Base-by-base conservation (phyloP, 352 stramenopile species). In the Phytophthora syringae region DNA sequence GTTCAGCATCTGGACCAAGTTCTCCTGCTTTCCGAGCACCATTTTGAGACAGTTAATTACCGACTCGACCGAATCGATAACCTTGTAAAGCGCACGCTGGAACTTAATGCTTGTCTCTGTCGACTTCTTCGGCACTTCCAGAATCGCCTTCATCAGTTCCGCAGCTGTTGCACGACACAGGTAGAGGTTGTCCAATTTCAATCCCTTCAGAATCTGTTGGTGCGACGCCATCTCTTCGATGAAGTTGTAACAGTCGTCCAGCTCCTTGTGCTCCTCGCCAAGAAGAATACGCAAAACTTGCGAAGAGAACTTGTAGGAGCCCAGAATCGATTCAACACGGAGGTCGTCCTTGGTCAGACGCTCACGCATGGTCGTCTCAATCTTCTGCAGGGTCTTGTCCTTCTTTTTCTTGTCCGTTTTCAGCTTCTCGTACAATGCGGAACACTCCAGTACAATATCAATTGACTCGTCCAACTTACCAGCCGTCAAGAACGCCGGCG, bases 321-420 rank as follows among this genome's bases (percentile, higher is more conserved):
- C 86, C n/a, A 93, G 28, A 63, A 95, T 92, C 2, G 84, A 89
- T 55, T 95, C 83, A 3, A 95, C 67, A 53, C 86, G 84, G 45
- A 95, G 42, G 36, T 95, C 84, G 43, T 95, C 86, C 62, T 95
- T 95, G 1, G 88, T 76, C 15, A 95, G 67, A 63, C 86, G 82
- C 30, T 92, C 84, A 7, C 81, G 84, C 86, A 95, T 95, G 0
- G 80, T 89, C 21, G 64, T 90, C 43, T 93, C 86, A 49, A 95
- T 88, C 71, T 95, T 95, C 54, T 95, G 84, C 40, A 95, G 70
- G 7, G 78, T 77, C 71, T 95, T 95, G 30, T 91, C 86, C 49
- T 95, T 92, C 70, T 93, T 93, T 60, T 95, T 95, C 53, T 95
- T 93, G 64, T 93, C 86, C 0, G 80, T 83, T 52, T 86, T 86